Conservation (phyloP, 306 rosid species). For the Vigna reflexopilosa region DNA sequence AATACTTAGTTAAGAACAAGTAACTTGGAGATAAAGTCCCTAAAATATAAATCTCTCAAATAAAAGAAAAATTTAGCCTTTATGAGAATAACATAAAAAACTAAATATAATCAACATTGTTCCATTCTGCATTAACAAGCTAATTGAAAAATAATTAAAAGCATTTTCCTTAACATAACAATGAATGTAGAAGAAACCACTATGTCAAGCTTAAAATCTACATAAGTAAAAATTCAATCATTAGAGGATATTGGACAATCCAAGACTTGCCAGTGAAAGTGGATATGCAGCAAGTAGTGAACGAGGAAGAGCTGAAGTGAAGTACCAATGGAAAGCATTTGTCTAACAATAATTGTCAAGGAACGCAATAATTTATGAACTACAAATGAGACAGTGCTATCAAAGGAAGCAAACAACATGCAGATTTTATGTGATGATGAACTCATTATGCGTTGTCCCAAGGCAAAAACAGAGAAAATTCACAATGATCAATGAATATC, state of each 20-base stretch:
- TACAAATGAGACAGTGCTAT: slow-evolving; percentile 11
- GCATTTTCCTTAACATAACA: slow-evolving; percentile 21
- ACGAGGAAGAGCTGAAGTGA: slow-evolving; percentile 94
- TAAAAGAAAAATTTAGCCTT: background rate
- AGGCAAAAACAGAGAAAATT: slow-evolving; percentile 27
- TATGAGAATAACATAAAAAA: background rate
- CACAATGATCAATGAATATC: slow-evolving; percentile 13
- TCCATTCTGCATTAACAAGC: background rate
- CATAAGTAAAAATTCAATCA: background rate
- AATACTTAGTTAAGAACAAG: too few relatives aligned
- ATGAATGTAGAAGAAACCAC: slow-evolving; percentile 33
- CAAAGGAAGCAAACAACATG: slow-evolving; percentile 28
- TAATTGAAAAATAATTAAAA: slow-evolving; percentile 30
- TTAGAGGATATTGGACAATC: slow-evolving; percentile 27
- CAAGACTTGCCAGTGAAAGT: slow-evolving; percentile 76
- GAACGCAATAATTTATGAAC: slow-evolving; percentile 47
- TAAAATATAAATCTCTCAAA: background rate
- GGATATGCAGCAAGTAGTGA: slow-evolving; percentile 92
- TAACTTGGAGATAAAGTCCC: too few relatives aligned
- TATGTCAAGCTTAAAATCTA: slow-evolving; percentile 4
- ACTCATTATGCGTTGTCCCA: background rate
- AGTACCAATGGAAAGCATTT: slow-evolving; percentile 88
- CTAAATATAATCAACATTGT: background rate
- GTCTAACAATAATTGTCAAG: slow-evolving; percentile 69
- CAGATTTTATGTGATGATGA: background rate